phyloP scores from a whole-genome alignment of 2,329 filamentous ascomycete genomes.

The Thermomyces lanuginosus region DNA sequence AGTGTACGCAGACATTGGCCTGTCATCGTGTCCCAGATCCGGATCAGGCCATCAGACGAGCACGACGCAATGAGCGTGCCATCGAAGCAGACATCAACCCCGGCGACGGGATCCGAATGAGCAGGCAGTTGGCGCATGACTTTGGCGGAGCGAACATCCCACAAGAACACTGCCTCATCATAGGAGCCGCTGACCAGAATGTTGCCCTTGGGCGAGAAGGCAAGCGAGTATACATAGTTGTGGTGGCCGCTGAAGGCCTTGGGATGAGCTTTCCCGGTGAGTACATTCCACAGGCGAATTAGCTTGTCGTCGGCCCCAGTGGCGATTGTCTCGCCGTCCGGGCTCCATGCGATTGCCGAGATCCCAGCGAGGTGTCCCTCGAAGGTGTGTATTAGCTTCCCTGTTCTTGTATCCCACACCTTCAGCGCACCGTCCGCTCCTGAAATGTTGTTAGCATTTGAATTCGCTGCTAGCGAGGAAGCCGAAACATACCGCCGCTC shows the following conservation, averaged over 20 bases:
- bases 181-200: constrained; percentile 91
- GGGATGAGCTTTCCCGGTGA: constrained; percentile 42
- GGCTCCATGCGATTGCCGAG: constrained; percentile 85
- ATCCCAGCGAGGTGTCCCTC: constrained; percentile 88
- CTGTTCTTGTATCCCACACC: constrained; percentile 70
- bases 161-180: constrained; percentile 91
- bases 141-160: constrained; percentile 79
- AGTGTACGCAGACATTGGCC: constrained; percentile 90
- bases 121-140: constrained; percentile 84
- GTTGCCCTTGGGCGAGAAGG: constrained; percentile 95
- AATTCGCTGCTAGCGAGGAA: neutral
- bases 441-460: constrained; percentile 12
- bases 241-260: constrained; percentile 66
- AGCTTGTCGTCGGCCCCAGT: constrained; percentile 92
- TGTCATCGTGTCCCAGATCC: constrained; percentile 90
- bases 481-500: constrained; percentile 45
- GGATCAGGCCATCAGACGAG: constrained; percentile 76
- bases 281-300: constrained; percentile 75
- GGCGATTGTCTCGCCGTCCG: constrained; percentile 72
- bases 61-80: constrained; percentile 86
- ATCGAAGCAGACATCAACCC: constrained; percentile 83
- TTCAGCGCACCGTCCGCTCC: constrained; percentile 79
- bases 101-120: constrained; percentile 84
- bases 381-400: constrained; percentile 68
- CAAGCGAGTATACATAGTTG: constrained; percentile 87